Percentiles rank a stretch among this genome's conserved stretches.
phyloP scores from a whole-genome alignment of 306 rosid genomes.

The Castanea sativa region DNA sequence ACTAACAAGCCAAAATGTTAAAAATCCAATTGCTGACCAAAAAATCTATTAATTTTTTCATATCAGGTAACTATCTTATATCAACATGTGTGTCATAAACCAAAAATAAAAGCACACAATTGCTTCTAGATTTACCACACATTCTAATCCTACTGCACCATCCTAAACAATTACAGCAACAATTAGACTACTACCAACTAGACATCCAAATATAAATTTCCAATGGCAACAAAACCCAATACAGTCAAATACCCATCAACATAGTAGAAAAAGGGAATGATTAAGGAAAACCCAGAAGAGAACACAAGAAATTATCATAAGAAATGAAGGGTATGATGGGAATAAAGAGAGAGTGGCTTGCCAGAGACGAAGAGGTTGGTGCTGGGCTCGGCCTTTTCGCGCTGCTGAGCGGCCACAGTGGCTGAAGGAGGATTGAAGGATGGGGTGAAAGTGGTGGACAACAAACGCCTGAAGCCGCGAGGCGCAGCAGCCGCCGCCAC shows the following conservation, averaged over 20 bases:
- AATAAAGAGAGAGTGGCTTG: slow-evolving; percentile 3
- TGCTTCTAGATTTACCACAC: background rate
- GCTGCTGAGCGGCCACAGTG: slow-evolving; percentile 24
- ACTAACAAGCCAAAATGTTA: background rate
- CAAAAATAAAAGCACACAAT: background rate
- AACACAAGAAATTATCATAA: background rate
- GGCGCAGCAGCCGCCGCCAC: slow-evolving; percentile 33
- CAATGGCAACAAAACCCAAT: background rate
- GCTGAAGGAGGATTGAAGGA: slow-evolving; percentile 30
- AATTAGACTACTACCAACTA: background rate
- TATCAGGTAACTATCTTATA: background rate
- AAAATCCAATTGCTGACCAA: background rate
- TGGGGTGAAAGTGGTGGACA: slow-evolving; percentile 28
- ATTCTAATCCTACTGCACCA: background rate
- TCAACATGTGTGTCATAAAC: background rate
- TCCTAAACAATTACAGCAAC: background rate
- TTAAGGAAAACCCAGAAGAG: background rate
- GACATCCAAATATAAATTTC: background rate
- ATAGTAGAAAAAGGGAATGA: background rate
- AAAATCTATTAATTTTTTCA: background rate
- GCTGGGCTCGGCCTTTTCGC: slow-evolving; percentile 45
- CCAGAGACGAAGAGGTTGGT: slow-evolving; percentile 67
- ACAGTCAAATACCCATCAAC: background rate
- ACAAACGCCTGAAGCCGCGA: slow-evolving; percentile 36
- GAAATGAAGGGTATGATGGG: background rate